These are phyloP conservation scores for Citrus trifoliata DNA, from an alignment of 345 rosid species.

Conservation along the genomic window DNA sequence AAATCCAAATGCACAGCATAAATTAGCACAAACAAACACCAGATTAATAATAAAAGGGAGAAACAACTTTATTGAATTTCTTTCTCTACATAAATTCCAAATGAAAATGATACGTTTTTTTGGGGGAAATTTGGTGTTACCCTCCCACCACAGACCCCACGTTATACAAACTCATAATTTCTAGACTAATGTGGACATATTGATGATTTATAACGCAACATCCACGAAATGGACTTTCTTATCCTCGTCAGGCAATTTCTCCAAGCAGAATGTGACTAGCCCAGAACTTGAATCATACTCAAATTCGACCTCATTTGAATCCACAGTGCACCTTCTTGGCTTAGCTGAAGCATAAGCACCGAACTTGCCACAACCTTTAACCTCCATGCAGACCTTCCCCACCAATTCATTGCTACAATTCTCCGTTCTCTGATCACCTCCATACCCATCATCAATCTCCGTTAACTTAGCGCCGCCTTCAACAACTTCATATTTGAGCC, in stretches of 20 bases:
- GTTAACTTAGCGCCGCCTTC: slow-evolving; percentile 17
- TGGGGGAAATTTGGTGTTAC: not conserved
- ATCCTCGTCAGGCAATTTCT: slow-evolving; percentile 46
- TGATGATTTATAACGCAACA: slow-evolving; percentile 32
- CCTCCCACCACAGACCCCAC: not conserved
- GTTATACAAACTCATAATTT: not conserved
- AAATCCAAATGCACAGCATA: not conserved
- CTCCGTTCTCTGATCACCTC: slow-evolving; percentile 22
- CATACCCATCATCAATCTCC: slow-evolving; percentile 20
- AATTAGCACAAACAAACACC: too few species aligned
- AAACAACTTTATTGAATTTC: slow-evolving; percentile 3
- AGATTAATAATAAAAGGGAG: not conserved
- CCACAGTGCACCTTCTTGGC: slow-evolving; percentile 67
- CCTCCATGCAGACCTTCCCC: slow-evolving; percentile 49
- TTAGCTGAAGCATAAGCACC: slow-evolving; percentile 70
- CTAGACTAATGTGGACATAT: not conserved
- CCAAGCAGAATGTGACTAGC: slow-evolving; percentile 43
- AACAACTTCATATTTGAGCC: slow-evolving; percentile 47
- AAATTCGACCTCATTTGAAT: slow-evolving; percentile 41
- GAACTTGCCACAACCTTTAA: slow-evolving; percentile 75
- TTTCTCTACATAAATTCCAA: not conserved
- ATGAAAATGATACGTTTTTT: not conserved
- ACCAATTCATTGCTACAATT: slow-evolving; percentile 34
- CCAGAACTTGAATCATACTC: slow-evolving; percentile 48
- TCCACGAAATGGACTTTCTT: slow-evolving; percentile 42